Conservation (phyloP, 805 yeast genomes). For the Kluyveromyces starmeri region DNA sequence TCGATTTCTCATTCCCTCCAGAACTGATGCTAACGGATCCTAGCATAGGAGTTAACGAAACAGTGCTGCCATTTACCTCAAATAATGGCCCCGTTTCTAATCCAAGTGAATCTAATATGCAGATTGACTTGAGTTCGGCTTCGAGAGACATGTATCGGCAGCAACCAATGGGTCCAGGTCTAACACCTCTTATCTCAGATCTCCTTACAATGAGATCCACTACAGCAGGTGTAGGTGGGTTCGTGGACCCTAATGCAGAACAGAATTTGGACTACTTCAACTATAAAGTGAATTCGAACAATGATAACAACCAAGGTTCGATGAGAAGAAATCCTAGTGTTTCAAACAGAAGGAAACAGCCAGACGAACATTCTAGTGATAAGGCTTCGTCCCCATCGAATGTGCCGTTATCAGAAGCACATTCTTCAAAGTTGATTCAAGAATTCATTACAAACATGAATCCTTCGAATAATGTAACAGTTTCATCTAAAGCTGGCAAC, state of each 20-base stretch:
- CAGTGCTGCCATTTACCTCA: neutral
- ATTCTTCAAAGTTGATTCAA: constrained; percentile 1
- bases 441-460: constrained; percentile 4
- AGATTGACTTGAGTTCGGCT: constrained; percentile 1
- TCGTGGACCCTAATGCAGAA: constrained; percentile 16
- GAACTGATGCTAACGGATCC: constrained; percentile 13
- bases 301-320: neutral
- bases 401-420: neutral
- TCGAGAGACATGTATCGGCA: constrained; percentile 1
- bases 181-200: constrained; percentile 31
- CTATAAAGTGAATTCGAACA: constrained; percentile 14
- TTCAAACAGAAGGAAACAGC: too few relatives aligned
- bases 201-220: constrained; percentile 33
- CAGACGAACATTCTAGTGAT: too few relatives aligned
- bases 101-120: neutral
- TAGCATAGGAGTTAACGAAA: constrained; percentile 1
- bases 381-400: too few relatives aligned
- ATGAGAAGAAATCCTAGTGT: neutral
- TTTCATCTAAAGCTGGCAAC: constrained; percentile 1
- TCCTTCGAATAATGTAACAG: too few relatives aligned
- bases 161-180: constrained; percentile 5
- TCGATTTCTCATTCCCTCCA: constrained; percentile 20
- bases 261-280: constrained; percentile 29
- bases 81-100: neutral
- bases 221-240: constrained; percentile 35